Evolutionary conservation across 1,284 basidiomycete genomes (phyloP), one percentile per base, ranked within the genome.

Genomic region (Cystobasidium slooffiae): DNA sequence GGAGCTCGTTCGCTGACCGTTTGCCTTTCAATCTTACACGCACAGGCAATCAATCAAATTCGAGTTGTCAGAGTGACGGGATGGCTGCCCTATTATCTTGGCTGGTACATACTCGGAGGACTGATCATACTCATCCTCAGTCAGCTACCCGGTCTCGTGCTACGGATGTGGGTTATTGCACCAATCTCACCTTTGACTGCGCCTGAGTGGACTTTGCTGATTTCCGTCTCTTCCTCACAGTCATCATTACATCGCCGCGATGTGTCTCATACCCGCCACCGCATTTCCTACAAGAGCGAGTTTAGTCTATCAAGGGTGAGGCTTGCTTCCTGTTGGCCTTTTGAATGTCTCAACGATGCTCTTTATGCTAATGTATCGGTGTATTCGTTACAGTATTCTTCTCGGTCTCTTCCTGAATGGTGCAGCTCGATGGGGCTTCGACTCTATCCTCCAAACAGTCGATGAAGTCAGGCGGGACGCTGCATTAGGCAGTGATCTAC

Each of bases 41-140:
- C n/a, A 24, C 52, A 65, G 61, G 56, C 68, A 18, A 70, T 91
- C 64, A 93, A 93, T 80, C 93, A 95, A 83, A 80, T 91, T 6
- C 86, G 91, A n/a, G 88, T 93, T 53, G 90, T 94, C 72, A 87
- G 92, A 64, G 90, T 90, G 81, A 92, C 90, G 0, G 92, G 93
- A 0, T 91, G 89, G 87, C 83, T 95, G 41, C 88, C 89, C 3
- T 86, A 89, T 79, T 80, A 78, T 69, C 46, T 72, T 39, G 72
- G 77, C 37, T 80, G 77, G 76, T 78, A 75, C 80, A 82, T 88
- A 41, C 79, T 86, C 10, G 91, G 90, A 3, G 92, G 88, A 0
- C 81, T 92, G 16, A 84, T 90, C 49, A 81, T 87, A 16, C 82
- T 91, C 8, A 86, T 94, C 5, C 82, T 93, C 43, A 87, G 89